Evolutionary conservation across 2,329 filamentous ascomycete species (phyloP).

Genomic region (Cladosporium velox): DNA sequence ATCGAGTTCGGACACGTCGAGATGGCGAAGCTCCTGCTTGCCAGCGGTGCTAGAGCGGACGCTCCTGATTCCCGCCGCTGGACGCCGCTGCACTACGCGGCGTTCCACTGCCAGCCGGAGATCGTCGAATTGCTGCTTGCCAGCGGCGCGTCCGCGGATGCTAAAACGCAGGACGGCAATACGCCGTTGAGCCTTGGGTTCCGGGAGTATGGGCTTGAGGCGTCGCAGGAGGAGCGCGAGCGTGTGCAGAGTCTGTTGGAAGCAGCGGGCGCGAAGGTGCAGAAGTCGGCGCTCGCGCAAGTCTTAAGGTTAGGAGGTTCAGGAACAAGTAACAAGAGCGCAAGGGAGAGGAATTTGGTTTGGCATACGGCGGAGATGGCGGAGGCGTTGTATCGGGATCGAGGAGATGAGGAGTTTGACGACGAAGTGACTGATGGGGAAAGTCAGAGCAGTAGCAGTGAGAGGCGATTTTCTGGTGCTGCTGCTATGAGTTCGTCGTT

Average conservation of each 20-base stretch:
- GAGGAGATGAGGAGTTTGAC: neutral
- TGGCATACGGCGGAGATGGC: constrained; percentile 26
- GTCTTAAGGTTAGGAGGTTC: neutral
- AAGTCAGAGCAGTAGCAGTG: neutral
- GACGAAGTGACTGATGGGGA: neutral
- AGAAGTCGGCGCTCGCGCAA: neutral
- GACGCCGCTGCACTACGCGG: constrained; percentile 28
- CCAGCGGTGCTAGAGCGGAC: constrained; percentile 26
- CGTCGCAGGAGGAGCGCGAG: constrained; percentile 7
- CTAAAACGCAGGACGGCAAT: constrained; percentile 24
- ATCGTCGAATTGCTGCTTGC: constrained; percentile 24
- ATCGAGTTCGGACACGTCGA: constrained; percentile 28
- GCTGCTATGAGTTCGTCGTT: neutral
- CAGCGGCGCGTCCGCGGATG: constrained; percentile 12
- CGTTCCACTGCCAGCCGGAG: constrained; percentile 25
- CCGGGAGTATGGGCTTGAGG: constrained; percentile 21
- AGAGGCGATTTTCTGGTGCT: neutral
- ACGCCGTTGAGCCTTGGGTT: constrained; percentile 25
- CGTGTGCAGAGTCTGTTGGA: neutral
- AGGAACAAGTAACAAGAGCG: constrained; percentile 15
- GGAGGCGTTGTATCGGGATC: constrained; percentile 21
- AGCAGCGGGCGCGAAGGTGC: neutral
- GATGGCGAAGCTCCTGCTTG: constrained; percentile 26
- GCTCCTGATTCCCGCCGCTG: constrained; percentile 24
- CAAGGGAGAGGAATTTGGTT: constrained; percentile 21